Evolutionary conservation across 441 rosid species (phyloP).

Genomic region (Kokia cookei): DNA sequence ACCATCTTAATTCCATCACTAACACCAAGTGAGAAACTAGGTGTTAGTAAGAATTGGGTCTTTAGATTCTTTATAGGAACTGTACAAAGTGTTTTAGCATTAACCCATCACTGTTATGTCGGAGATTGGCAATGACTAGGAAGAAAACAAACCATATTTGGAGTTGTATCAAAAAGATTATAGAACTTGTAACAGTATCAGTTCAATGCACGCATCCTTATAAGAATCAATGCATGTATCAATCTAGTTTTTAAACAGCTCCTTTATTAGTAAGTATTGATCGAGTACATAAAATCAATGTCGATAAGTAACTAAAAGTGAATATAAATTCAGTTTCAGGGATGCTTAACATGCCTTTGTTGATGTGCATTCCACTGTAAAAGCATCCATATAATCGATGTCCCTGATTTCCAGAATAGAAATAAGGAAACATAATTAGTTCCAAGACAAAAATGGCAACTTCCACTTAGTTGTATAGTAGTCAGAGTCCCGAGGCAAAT

Average conservation of each 20-base stretch:
- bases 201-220: neutral
- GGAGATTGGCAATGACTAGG: neutral
- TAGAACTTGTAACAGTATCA: neutral
- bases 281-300: neutral
- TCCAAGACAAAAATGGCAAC: neutral
- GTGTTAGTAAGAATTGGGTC: neutral
- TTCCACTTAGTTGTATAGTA: neutral
- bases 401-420: constrained; percentile 37
- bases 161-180: neutral
- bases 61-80: neutral
- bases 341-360: constrained; percentile 27
- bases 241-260: neutral
- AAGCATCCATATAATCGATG: constrained; percentile 84
- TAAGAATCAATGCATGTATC: neutral
- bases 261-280: neutral
- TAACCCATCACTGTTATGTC: neutral
- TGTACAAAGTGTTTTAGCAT: neutral
- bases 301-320: neutral
- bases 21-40: neutral
- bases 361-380: constrained; percentile 63
- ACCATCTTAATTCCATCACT: neutral
- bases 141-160: neutral
- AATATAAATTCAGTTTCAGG: constrained; percentile 14
- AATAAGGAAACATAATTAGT: neutral
- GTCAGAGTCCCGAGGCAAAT: neutral